Evolutionary conservation across 352 stramenopile genomes (phyloP).

Genomic region (Thraustochytrium sp.): DNA sequence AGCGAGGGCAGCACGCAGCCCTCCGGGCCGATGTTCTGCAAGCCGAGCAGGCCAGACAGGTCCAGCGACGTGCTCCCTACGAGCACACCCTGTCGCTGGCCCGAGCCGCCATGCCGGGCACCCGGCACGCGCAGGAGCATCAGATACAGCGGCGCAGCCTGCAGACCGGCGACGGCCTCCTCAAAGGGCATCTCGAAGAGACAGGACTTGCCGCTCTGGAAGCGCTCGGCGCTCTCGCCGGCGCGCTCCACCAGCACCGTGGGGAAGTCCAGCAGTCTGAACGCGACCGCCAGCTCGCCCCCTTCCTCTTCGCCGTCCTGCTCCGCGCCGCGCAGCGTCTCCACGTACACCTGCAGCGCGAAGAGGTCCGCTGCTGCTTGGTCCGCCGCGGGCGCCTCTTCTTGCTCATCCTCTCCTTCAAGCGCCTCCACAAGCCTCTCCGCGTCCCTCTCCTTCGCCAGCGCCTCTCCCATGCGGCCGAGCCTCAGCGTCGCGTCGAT

Average conservation of each 20-base stretch:
- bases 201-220: constrained; percentile 24
- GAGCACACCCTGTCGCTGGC: neutral
- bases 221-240: neutral
- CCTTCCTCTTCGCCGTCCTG: neutral
- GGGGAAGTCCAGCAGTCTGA: constrained; percentile 22
- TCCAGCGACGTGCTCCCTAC: neutral
- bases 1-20: neutral
- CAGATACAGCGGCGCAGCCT: constrained; percentile 9
- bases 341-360: constrained; percentile 19
- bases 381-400: neutral
- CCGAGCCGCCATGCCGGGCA: neutral
- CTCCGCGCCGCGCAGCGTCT: neutral
- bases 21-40: neutral
- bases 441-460: too few species aligned
- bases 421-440: neutral
- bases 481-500: too few species aligned
- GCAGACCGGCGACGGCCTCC: neutral
- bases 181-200: neutral
- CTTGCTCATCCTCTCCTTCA: neutral
- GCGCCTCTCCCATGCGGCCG: too few species aligned
- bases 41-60: neutral
- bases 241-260: neutral
- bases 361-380: neutral
- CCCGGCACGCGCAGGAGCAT: neutral
- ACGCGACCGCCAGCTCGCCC: neutral